Evolutionary conservation across 441 rosid genomes (phyloP), one percentile per base, ranked within the genome.

Genomic region (Erodium chrysanthum): DNA sequence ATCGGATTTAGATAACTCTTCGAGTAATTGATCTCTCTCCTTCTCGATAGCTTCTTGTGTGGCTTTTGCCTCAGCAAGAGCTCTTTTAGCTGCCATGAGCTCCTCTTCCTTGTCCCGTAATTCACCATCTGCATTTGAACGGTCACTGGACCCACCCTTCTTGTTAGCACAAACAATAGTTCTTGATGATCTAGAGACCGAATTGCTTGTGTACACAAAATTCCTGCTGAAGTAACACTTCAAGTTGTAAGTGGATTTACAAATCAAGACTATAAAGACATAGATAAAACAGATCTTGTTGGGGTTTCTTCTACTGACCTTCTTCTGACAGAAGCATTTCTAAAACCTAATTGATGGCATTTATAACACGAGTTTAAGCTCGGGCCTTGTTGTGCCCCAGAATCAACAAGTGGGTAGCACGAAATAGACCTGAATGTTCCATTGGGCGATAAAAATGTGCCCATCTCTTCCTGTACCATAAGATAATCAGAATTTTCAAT

Each of bases 21-120:
- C 84, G 63, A 83, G 78, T 74, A 83, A 71, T 71, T 59, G 71
- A 73, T 78, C 78, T 64, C 79, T 74, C 66, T 80, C 86, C 54
- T 75, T 78, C 66, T 80, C 80, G 52, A 76, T 62, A 5, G 74
- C 68, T 64, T 68, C 73, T 66, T 67, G 81, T 73, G 73, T 75
- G 29, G 79, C 68, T 23, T 59, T 74, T 11, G 76, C 75, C 73
- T 79, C 83, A 44, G 75, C 71, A 54, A 82, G 81, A 66, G 83
- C 83, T 66, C 62, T 77, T 69, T 63, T 81, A 21, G 73, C 72
- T 40, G 65, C 75, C 25, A 20, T 3, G 44, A 81, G 15, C 62
- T 79, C 80, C 31, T 68, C 74, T 61, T 62, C 78, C 37, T 35
- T 66, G 64, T 66, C 65, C 40, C 25, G 59, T 3, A n/a, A 37